These are phyloP conservation scores for Colletotrichum limetticola DNA, from an alignment of 2,329 filamentous ascomycete genomes.

Conservation along the genomic window DNA sequence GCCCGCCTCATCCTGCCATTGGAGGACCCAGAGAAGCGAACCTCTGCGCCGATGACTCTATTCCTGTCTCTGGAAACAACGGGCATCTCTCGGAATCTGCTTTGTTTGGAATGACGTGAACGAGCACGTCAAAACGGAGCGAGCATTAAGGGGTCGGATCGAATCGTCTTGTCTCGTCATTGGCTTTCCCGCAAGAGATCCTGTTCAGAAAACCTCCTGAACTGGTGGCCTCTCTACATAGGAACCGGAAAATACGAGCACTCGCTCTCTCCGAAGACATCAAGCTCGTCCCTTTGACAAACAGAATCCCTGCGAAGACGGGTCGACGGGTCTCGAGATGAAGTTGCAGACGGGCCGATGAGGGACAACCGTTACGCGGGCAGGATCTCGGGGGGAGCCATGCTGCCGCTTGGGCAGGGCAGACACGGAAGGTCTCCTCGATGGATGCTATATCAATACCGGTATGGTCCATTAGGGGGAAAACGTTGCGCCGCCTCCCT, in stretches of 20 bases:
- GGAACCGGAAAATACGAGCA: neutral
- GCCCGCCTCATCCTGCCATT: neutral
- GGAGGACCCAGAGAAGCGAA: neutral
- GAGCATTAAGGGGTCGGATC: neutral
- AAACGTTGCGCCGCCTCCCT: neutral
- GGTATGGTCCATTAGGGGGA: neutral
- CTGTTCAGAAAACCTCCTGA: neutral
- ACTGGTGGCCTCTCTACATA: neutral
- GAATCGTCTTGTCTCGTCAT: neutral
- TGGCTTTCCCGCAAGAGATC: neutral
- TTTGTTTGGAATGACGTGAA: neutral
- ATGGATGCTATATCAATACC: constrained; percentile 1
- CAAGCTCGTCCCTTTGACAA: neutral
- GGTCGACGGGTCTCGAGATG: neutral
- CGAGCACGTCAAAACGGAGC: neutral
- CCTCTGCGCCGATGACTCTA: neutral
- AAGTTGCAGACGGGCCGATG: constrained; percentile 9
- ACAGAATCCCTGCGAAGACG: neutral
- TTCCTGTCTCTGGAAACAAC: neutral
- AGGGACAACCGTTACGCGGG: constrained; percentile 8
- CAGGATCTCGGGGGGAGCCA: neutral
- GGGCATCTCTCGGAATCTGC: neutral
- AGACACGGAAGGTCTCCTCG: neutral
- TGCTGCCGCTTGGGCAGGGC: neutral
- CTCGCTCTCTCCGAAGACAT: neutral